A percentile compares a stretch with the other conserved stretches of the same genome.
phyloP scores from a whole-genome alignment of 768 basidiomycete species.

The Calocybe indica region DNA sequence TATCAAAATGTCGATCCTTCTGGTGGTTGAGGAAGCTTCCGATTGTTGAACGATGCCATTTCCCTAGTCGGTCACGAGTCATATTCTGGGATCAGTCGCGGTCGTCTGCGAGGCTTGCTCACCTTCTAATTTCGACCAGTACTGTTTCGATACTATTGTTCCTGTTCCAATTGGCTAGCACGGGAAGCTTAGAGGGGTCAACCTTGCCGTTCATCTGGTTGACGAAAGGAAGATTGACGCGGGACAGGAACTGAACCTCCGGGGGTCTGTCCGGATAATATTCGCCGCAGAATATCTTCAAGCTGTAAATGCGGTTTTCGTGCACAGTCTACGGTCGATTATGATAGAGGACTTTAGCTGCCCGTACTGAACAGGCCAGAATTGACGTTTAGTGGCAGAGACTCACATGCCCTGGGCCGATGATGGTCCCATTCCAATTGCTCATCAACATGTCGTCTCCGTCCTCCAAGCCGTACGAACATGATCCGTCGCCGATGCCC shows the following conservation, averaged over 20 bases:
- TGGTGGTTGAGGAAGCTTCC: constrained; percentile 92
- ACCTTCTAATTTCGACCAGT: constrained; percentile 92
- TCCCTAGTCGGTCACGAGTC: constrained; percentile 46
- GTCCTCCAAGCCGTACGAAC: constrained; percentile 95
- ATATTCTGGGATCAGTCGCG: background rate
- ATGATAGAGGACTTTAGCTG: background rate
- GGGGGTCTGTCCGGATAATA: constrained; percentile 77
- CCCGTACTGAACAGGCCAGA: background rate
- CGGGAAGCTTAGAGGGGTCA: constrained; percentile 62
- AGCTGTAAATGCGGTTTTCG: constrained; percentile 97
- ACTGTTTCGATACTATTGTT: constrained; percentile 81
- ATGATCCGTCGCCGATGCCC: constrained; percentile 96
- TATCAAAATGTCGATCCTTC: constrained; percentile 72
- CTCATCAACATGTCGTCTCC: constrained; percentile 96
- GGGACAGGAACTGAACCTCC: constrained; percentile 76
- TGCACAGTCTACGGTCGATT: constrained; percentile 69
- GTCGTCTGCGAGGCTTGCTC: constrained; percentile 19
- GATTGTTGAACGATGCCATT: constrained; percentile 88
- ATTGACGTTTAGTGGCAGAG: background rate
- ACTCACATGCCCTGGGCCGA: constrained; percentile 94
- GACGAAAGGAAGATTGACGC: constrained; percentile 94
- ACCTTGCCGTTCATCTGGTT: constrained; percentile 70
- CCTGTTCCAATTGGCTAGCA: constrained; percentile 72
- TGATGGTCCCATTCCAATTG: constrained; percentile 98
- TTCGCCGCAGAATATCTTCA: constrained; percentile 82